Conservation (phyloP, 208 protist genomes). For the Angomonas deanei region DNA sequence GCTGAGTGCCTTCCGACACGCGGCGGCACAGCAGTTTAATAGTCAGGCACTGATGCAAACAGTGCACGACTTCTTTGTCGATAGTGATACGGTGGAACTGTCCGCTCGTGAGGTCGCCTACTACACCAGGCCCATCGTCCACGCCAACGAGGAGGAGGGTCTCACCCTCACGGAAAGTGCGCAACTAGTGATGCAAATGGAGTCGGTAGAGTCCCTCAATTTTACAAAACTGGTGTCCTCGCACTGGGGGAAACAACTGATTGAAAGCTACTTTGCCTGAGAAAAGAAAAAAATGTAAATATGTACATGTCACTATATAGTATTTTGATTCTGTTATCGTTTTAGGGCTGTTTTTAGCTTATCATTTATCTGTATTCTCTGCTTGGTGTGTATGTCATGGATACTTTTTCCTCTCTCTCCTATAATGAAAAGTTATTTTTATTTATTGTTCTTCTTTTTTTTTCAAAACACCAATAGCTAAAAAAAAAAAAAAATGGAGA, state of each 20-base stretch:
- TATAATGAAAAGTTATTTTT: neutral
- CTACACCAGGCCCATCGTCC: neutral
- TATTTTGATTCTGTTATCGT: neutral
- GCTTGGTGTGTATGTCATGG: too few relatives aligned
- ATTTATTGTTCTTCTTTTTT: slow-evolving; percentile 5
- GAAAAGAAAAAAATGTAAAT: slow-evolving; percentile 10
- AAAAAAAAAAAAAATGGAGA: slow-evolving; percentile 47
- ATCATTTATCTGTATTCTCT: too few relatives aligned
- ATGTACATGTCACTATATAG: slow-evolving; percentile 2
- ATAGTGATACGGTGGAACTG: slow-evolving; percentile 14
- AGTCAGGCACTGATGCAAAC: slow-evolving; percentile 13
- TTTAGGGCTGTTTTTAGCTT: too few relatives aligned
- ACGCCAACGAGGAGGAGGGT: neutral
- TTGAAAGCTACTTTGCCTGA: slow-evolving; percentile 24
- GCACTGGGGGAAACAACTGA: slow-evolving; percentile 53
- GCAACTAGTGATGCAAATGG: slow-evolving; percentile 54
- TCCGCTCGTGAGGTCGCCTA: slow-evolving; percentile 15
- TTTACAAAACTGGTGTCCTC: slow-evolving; percentile 61
- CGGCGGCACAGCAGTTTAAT: slow-evolving; percentile 11
- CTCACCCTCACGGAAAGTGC: slow-evolving; percentile 17
- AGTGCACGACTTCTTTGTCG: neutral
- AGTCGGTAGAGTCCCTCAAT: slow-evolving; percentile 31
- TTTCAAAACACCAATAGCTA: neutral
- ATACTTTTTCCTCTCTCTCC: slow-evolving; percentile 1
- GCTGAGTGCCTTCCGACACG: slow-evolving; percentile 26